phyloP scores from a whole-genome alignment of 1,139 yeast genomes.

The Wickerhamomyces sp. region DNA sequence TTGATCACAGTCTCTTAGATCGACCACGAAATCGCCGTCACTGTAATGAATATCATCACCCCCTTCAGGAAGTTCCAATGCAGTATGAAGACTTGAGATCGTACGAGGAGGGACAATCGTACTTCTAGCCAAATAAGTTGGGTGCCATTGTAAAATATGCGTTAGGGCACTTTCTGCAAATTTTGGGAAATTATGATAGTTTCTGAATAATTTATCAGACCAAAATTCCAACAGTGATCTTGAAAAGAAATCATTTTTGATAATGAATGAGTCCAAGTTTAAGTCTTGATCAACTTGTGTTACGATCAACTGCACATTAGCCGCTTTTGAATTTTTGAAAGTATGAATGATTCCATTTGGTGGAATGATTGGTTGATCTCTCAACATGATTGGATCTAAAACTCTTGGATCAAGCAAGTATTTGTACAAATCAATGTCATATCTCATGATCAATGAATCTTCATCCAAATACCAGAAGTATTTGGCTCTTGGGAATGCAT shows the following conservation, averaged over 20 bases:
- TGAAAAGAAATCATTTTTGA: constrained; percentile 60
- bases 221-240: constrained; percentile 69
- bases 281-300: constrained; percentile 61
- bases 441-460: constrained; percentile 65
- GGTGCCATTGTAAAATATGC: constrained; percentile 93
- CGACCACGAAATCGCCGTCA: constrained; percentile 59
- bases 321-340: constrained; percentile 52
- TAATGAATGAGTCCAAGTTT: constrained; percentile 63
- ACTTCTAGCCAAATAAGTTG: constrained; percentile 63
- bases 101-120: constrained; percentile 62
- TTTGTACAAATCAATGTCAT: constrained; percentile 49
- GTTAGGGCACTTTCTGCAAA: constrained; percentile 66
- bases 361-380: constrained; percentile 65
- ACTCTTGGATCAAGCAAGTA: constrained; percentile 53
- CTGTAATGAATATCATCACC: constrained; percentile 42
- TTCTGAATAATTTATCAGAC: constrained; percentile 64
- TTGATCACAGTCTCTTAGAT: constrained; percentile 50
- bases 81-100: constrained; percentile 42
- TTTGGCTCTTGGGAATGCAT: constrained; percentile 78
- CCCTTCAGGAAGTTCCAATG: constrained; percentile 26
- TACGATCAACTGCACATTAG: constrained; percentile 50
- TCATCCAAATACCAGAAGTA: constrained; percentile 85
- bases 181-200: constrained; percentile 55
- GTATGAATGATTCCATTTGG: constrained; percentile 69
- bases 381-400: constrained; percentile 52